phyloP scores from a whole-genome alignment of 2,329 filamentous ascomycete genomes.

The Ophiocordyceps camponoti-leonardi region DNA sequence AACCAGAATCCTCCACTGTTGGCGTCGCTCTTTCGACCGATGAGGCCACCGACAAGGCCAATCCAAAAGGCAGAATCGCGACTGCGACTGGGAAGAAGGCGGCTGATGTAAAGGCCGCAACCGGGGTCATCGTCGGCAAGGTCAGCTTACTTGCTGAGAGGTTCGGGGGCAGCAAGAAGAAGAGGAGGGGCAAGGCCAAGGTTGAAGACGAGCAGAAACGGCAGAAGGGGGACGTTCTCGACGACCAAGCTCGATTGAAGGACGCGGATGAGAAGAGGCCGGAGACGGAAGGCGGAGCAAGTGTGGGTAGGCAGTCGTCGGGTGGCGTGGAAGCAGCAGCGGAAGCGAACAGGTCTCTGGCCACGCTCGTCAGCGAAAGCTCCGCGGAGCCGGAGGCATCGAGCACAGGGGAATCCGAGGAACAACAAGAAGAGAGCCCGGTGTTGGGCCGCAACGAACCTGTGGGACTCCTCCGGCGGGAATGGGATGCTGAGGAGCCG shows the following conservation, averaged over 20 bases:
- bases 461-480: slow-evolving; percentile 13
- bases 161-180: slow-evolving; percentile 13
- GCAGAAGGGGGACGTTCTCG: slow-evolving; percentile 24
- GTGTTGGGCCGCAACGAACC: slow-evolving; percentile 12
- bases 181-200: slow-evolving; percentile 12
- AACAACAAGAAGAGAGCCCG: slow-evolving; percentile 20
- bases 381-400: slow-evolving; percentile 6
- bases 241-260: slow-evolving; percentile 27
- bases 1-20: not conserved
- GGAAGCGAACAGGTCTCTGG: slow-evolving; percentile 1
- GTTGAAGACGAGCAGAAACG: slow-evolving; percentile 20
- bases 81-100: slow-evolving; percentile 3
- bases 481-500: slow-evolving; percentile 13
- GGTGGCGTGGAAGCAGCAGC: slow-evolving; percentile 4
- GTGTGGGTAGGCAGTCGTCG: slow-evolving; percentile 12
- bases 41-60: not conserved
- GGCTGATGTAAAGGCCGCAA: slow-evolving; percentile 9
- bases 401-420: slow-evolving; percentile 10
- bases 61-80: not conserved
- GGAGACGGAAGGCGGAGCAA: slow-evolving; percentile 7
- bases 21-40: not conserved
- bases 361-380: slow-evolving; percentile 5
- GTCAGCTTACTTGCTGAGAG: slow-evolving; percentile 18
- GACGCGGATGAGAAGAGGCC: slow-evolving; percentile 20
- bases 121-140: slow-evolving; percentile 8